Evolutionary conservation across 768 basidiomycete genomes (phyloP), one percentile per base, ranked within the genome.

Genomic region (Tubosaeta brunneosetosa): DNA sequence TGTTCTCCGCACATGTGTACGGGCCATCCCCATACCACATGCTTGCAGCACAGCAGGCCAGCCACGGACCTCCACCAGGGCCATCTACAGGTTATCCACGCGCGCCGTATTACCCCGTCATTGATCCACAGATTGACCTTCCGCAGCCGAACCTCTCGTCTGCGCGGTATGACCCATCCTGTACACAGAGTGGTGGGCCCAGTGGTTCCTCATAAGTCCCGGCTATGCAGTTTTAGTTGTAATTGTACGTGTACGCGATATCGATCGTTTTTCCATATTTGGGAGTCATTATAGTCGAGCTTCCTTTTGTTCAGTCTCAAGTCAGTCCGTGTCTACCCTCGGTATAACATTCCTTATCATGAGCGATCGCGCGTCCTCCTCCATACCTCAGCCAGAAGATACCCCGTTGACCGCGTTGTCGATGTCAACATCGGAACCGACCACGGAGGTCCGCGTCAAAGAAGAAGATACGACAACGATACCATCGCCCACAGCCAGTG

Each of bases 51-150:
- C 66, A 61, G 46, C 65, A 56, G 38, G 11, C 55, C 32, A 43
- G 60, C 25, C 63, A 64, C 26, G 49, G 47, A 27, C 47, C 56
- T 3, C 50, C 58, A 7, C 62, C 57, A 64, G 71, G 59, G 34
- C 63, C 54, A 6, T 61, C 66, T 56, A 25, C 60, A 51, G 52
- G 63, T 50, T 58, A 66, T 42, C 49, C 66, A 1, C 66, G 66
- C 29, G 44, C 56, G 3, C 37, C 61, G 52, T 76, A 76, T 51
- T 75, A 72, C 54, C 71, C 74, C 1, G 66, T 69, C 13, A 73
- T 76, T 44, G 74, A 76, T 56, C 72, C 74, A 16, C 68, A 65
- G 52, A 68, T 71, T 29, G 64, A 66, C 22, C 37, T 62, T 45
- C 58, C 66, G 33, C 67, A 67, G 32, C 57, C 57, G 13, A 68